Percentiles rank a stretch among this genome's conserved stretches.
Evolutionary conservation across 805 yeast species (phyloP).

Genomic region (Candida corydali): DNA sequence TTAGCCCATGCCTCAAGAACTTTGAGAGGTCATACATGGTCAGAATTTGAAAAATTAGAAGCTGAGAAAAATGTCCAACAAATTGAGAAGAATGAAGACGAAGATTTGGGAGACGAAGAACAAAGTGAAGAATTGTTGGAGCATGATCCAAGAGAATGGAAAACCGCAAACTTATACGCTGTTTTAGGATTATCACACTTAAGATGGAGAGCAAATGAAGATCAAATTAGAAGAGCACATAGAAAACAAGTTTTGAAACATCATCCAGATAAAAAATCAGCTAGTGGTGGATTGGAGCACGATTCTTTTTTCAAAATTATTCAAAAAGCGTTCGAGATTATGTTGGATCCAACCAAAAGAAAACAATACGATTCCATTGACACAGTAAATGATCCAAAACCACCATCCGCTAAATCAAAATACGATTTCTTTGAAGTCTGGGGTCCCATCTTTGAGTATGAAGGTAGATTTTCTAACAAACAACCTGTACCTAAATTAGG

Average conservation of each 20-base stretch:
- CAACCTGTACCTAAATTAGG: slow-evolving; percentile 89
- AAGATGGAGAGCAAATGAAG: slow-evolving; percentile 87
- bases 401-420: slow-evolving; percentile 62
- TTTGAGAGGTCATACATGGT: slow-evolving; percentile 96
- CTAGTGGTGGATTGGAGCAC: slow-evolving; percentile 80
- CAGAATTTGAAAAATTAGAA: slow-evolving; percentile 91
- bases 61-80: slow-evolving; percentile 80
- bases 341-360: slow-evolving; percentile 82
- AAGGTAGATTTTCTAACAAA: slow-evolving; percentile 87
- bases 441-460: slow-evolving; percentile 88
- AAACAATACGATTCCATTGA: slow-evolving; percentile 96
- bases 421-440: slow-evolving; percentile 90
- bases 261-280: slow-evolving; percentile 98
- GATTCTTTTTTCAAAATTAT: slow-evolving; percentile 97
- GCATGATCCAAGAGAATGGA: slow-evolving; percentile 98
- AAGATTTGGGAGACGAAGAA: slow-evolving; percentile 72
- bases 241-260: slow-evolving; percentile 94
- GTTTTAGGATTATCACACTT: slow-evolving; percentile 90
- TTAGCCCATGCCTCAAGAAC: slow-evolving; percentile 96
- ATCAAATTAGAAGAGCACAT: slow-evolving; percentile 93
- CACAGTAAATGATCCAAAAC: slow-evolving; percentile 75
- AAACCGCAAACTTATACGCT: slow-evolving; percentile 91
- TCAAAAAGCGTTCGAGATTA: slow-evolving; percentile 91
- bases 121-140: slow-evolving; percentile 64
- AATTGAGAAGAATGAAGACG: slow-evolving; percentile 60